Evolutionary conservation across 805 yeast genomes (phyloP).

Genomic region (Kodamaea laetipori): DNA sequence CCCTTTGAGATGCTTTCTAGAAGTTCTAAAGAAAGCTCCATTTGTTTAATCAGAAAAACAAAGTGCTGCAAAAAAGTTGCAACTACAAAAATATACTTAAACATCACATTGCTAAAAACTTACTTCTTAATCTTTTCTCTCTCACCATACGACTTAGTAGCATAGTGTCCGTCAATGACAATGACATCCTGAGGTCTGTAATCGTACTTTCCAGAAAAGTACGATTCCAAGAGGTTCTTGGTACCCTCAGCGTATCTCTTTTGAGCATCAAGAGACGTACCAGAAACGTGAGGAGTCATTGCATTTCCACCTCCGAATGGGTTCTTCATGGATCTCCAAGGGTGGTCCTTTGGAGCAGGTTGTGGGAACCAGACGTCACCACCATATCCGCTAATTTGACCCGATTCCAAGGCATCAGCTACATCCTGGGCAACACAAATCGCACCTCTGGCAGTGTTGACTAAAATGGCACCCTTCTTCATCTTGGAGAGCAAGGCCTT

Average conservation of each 20-base stretch:
- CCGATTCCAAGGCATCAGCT: constrained; percentile 69
- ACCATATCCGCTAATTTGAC: constrained; percentile 76
- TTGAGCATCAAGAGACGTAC: constrained; percentile 81
- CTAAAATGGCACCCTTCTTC: constrained; percentile 19
- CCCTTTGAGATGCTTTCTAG: not conserved
- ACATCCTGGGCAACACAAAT: constrained; percentile 72
- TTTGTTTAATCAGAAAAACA: not conserved
- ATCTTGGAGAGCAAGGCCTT: constrained; percentile 58
- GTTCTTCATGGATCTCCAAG: constrained; percentile 73
- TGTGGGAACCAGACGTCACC: constrained; percentile 86
- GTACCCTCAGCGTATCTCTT: constrained; percentile 71
- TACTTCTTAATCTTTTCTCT: constrained; percentile 19
- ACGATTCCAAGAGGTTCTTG: constrained; percentile 61
- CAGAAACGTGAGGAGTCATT: constrained; percentile 82
- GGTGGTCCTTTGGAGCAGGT: constrained; percentile 76
- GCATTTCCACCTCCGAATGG: constrained; percentile 75
- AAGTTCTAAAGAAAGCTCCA: not conserved
- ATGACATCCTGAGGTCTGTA: constrained; percentile 76
- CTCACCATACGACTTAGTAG: constrained; percentile 71
- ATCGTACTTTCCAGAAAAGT: constrained; percentile 61
- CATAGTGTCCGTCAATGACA: constrained; percentile 69
- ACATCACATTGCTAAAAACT: not conserved
- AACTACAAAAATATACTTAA: no score
- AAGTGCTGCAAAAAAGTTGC: not conserved
- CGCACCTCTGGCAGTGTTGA: constrained; percentile 52